These are phyloP conservation scores for Phaeosphaeriaceae sp. DNA, from an alignment of 2,329 filamentous ascomycete genomes.

Conservation along the genomic window DNA sequence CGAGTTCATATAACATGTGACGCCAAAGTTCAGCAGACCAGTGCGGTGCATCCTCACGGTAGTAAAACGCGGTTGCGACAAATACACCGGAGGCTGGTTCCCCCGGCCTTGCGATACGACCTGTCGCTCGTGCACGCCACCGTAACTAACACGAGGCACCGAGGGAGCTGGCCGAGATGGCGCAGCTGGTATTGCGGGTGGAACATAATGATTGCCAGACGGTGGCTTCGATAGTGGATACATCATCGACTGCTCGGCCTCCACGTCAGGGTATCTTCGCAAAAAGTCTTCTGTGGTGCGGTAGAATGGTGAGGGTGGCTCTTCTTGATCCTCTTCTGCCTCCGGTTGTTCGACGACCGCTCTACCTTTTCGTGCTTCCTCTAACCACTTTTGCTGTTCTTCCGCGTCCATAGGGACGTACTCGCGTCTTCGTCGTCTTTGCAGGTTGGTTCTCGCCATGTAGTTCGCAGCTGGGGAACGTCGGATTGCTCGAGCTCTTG, in stretches of 20 bases:
- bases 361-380: constrained; percentile 74
- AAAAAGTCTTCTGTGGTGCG: constrained; percentile 85
- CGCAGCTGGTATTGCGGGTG: constrained; percentile 63
- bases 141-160: constrained; percentile 74
- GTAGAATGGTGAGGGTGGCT: constrained; percentile 54
- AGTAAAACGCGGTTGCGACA: constrained; percentile 54
- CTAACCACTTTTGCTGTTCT: constrained; percentile 82
- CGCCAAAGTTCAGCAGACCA: constrained; percentile 80
- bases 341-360: constrained; percentile 52
- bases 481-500: constrained; percentile 58
- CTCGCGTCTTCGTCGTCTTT: constrained; percentile 64
- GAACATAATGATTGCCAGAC: constrained; percentile 57
- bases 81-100: constrained; percentile 53
- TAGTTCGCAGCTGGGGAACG: constrained; percentile 61
- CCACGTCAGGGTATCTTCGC: constrained; percentile 77
- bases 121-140: constrained; percentile 73
- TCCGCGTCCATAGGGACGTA: constrained; percentile 79
- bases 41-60: constrained; percentile 66
- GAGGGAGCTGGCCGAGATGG: constrained; percentile 68
- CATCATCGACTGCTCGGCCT: constrained; percentile 65
- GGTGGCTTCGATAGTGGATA: constrained; percentile 48
- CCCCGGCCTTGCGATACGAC: constrained; percentile 40
- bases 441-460: constrained; percentile 62
- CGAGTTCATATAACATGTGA: constrained; percentile 94
- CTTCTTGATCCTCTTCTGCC: constrained; percentile 39